Evolutionary conservation across 2,329 filamentous ascomycete genomes (phyloP).

Genomic region (Tolypocladium tropicale): DNA sequence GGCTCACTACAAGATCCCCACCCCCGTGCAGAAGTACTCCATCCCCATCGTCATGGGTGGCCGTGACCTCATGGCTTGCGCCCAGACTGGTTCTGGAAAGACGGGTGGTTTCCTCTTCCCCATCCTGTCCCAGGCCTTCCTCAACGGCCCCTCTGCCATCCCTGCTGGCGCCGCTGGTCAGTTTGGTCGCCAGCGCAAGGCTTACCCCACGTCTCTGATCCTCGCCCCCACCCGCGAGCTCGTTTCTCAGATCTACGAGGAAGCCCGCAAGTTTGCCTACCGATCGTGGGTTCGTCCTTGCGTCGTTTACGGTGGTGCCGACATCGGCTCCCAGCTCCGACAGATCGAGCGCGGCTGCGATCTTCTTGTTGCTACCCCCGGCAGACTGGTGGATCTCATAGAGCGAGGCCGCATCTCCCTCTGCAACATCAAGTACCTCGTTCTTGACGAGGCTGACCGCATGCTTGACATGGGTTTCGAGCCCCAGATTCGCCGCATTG

Average conservation of each 20-base stretch:
- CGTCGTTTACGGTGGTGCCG: slow-evolving; percentile 97
- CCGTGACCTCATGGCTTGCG: slow-evolving; percentile 98
- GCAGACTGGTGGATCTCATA: slow-evolving; percentile 94
- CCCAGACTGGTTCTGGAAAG: slow-evolving; percentile 99
- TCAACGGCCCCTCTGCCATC: slow-evolving; percentile 67
- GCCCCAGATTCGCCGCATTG: slow-evolving; percentile 96
- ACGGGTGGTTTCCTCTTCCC: slow-evolving; percentile 99
- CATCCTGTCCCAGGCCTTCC: slow-evolving; percentile 94
- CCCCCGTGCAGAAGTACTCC: slow-evolving; percentile 98
- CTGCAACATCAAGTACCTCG: slow-evolving; percentile 97
- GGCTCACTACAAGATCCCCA: slow-evolving; percentile 89
- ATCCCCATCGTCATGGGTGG: slow-evolving; percentile 98
- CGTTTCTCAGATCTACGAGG: slow-evolving; percentile 97
- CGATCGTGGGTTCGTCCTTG: slow-evolving; percentile 98
- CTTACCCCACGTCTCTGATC: slow-evolving; percentile 91
- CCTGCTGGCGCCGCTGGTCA: slow-evolving; percentile 56
- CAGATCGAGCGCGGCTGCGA: slow-evolving; percentile 97
- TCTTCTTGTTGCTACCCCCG: slow-evolving; percentile 91
- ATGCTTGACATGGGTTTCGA: slow-evolving; percentile 99
- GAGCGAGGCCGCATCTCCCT: slow-evolving; percentile 97
- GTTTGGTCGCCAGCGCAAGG: slow-evolving; percentile 92
- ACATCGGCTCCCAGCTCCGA: slow-evolving; percentile 95
- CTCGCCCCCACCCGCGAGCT: slow-evolving; percentile 95
- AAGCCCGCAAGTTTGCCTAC: slow-evolving; percentile 96
- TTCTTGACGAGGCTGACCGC: slow-evolving; percentile 97